These are phyloP conservation scores for Cladosporium oxysporum DNA, from an alignment of 2,329 filamentous ascomycete species.

Conservation along the genomic window DNA sequence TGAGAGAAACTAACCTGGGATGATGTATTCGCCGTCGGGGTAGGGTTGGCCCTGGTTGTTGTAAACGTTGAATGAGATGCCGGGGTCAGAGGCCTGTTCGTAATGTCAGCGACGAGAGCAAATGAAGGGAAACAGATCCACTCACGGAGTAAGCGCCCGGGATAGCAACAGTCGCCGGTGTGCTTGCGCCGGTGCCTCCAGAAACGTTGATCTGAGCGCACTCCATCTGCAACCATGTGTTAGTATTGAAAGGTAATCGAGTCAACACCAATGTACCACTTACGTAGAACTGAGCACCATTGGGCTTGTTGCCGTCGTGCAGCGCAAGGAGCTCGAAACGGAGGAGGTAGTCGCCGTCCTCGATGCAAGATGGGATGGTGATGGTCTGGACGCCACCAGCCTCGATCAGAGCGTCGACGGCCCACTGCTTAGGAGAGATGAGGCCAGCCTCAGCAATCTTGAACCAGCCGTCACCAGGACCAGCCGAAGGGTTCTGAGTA, in stretches of 20 bases:
- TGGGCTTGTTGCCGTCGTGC: constrained; percentile 52
- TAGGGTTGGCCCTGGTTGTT: constrained; percentile 16
- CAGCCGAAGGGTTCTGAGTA: constrained; percentile 37
- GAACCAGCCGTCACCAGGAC: constrained; percentile 44
- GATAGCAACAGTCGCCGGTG: neutral
- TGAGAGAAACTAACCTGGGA: neutral
- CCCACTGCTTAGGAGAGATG: constrained; percentile 43
- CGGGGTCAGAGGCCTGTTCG: constrained; percentile 18
- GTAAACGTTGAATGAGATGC: constrained; percentile 26
- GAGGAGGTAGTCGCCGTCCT: constrained; percentile 57
- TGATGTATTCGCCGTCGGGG: neutral
- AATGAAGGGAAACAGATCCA: neutral
- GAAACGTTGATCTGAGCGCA: constrained; percentile 30
- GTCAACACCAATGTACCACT: constrained; percentile 24
- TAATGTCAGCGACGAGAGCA: neutral
- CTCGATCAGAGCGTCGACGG: constrained; percentile 33
- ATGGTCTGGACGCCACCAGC: constrained; percentile 36
- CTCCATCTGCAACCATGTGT: constrained; percentile 3
- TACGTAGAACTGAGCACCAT: constrained; percentile 45
- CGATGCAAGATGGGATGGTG: constrained; percentile 53
- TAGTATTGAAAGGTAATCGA: neutral
- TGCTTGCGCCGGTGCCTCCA: constrained; percentile 7
- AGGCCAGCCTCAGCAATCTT: constrained; percentile 55
- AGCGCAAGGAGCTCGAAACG: constrained; percentile 57
- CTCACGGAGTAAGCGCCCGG: neutral